These are phyloP conservation scores for Poa annua DNA, from an alignment of 176 grass and related monocot species.

Conservation along the genomic window DNA sequence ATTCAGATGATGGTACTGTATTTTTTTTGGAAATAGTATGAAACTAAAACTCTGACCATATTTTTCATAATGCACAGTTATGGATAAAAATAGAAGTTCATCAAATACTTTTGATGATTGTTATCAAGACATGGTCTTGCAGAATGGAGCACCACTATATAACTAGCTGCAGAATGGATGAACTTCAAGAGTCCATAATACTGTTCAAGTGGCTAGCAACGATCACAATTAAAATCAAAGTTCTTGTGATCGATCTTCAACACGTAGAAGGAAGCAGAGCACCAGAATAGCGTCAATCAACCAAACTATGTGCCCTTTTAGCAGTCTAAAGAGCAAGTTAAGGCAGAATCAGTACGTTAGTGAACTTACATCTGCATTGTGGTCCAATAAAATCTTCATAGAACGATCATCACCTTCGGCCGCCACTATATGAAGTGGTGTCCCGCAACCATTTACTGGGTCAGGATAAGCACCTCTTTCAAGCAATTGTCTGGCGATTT, in stretches of 20 bases:
- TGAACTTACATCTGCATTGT: constrained; percentile 51
- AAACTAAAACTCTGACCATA: background rate
- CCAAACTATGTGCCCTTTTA: background rate
- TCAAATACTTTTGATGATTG: background rate
- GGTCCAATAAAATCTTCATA: constrained; percentile 42
- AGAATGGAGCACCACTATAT: background rate
- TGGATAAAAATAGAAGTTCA: background rate
- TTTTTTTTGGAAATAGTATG: background rate
- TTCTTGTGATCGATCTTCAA: background rate
- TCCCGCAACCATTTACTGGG: constrained; percentile 32
- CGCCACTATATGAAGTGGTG: constrained; percentile 44
- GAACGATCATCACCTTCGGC: constrained; percentile 20
- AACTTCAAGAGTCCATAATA: background rate
- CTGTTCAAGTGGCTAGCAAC: background rate
- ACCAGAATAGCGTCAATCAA: background rate
- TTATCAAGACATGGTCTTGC: background rate
- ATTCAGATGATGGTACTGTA: background rate
- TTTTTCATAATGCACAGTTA: background rate
- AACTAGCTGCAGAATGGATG: background rate
- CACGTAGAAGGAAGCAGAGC: background rate
- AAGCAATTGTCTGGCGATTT: constrained; percentile 37
- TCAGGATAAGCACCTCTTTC: constrained; percentile 39
- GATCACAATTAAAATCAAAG: background rate
- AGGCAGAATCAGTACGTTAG: background rate
- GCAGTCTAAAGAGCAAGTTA: background rate